Conservation (phyloP, 2,329 filamentous ascomycete genomes). For the Ceratocystiopsis minuta region DNA sequence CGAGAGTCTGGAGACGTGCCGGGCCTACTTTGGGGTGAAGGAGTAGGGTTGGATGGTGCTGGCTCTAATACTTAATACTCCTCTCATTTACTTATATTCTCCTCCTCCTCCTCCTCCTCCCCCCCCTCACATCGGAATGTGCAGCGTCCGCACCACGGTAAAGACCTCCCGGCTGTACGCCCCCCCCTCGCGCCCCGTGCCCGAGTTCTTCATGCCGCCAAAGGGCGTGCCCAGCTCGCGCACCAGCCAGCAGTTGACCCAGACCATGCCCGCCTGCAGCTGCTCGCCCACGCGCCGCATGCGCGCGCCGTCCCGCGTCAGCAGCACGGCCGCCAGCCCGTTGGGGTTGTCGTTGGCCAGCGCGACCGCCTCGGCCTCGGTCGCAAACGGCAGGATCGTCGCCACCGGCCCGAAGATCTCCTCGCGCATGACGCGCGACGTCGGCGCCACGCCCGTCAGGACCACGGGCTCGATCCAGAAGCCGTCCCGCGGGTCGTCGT, state of each 20-base stretch:
- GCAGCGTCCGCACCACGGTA: too few species aligned
- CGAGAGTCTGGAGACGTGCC: too few species aligned
- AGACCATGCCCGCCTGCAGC: conserved; percentile 20
- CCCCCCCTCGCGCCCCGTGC: conserved; percentile 2
- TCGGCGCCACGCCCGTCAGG: conserved; percentile 69
- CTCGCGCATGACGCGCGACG: conserved; percentile 60
- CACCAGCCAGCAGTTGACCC: conserved; percentile 20
- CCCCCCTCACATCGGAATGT: too few species aligned
- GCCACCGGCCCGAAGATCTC: conserved; percentile 85
- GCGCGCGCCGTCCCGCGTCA: conserved; percentile 53
- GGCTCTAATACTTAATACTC: too few species aligned
- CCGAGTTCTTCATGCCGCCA: conserved; percentile 15
- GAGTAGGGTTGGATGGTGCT: too few species aligned
- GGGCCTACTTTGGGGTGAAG: too few species aligned
- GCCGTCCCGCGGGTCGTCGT: conserved; percentile 35
- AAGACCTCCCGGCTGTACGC: background rate
- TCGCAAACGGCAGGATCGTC: conserved; percentile 56
- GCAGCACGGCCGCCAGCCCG: conserved; percentile 69
- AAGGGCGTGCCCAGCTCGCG: conserved; percentile 29
- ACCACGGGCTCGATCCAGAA: conserved; percentile 72
- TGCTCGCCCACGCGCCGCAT: conserved; percentile 54
- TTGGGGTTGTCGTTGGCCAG: conserved; percentile 62
- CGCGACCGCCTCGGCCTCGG: conserved; percentile 46
- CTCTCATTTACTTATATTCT: too few species aligned
- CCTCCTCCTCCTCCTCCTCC: too few species aligned